Evolutionary conservation across 768 basidiomycete genomes (phyloP), one percentile per base, ranked within the genome.

Genomic region (Auriscalpium microsporum): DNA sequence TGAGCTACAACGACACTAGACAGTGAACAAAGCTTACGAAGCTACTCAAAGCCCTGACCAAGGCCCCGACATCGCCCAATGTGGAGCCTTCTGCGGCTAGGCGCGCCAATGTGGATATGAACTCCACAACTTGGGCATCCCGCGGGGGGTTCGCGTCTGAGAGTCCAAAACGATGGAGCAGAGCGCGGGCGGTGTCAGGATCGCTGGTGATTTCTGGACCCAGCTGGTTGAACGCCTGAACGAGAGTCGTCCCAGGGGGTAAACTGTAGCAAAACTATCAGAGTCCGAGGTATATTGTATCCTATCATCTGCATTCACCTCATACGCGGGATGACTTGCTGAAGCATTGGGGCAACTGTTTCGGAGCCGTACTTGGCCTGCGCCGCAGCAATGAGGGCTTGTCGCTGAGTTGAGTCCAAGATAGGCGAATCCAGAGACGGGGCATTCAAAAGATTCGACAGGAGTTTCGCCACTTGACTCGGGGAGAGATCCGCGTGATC

Each of bases 301-400:
- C 28, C 28, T 28, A 4, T 7, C 28, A 33, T 17, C 34, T 50
- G 45, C 34, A 66, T 70, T 50, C 63, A 91, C 90, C 86, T 89
- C 59, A 93, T 61, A 59, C 75, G 87, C 17, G 87, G 81, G 58
- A 92, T 75, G 51, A 90, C 81, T 59, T 81, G 81, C 62, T 83
- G 84, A 40, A 93, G 72, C 52, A 90, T 83, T 52, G 90, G 86
- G 23, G 77, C 74, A 36, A 88, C 76, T 37, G 83, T 80, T 56
- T 93, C 90, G 19, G 80, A 78, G 28, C 90, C 91, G 65, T 87
- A 87, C 72, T 90, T 92, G 53, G 82, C 76, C 67, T 89, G 86
- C 23, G 82, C 81, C 49, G 90, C 84, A 11, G 78, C 73, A 46
- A 93, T 81, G 48, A 93, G 75, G 35, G 83, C 82, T 64, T 90